phyloP scores from a whole-genome alignment of 1,284 basidiomycete genomes.

The Naganishia sp. region DNA sequence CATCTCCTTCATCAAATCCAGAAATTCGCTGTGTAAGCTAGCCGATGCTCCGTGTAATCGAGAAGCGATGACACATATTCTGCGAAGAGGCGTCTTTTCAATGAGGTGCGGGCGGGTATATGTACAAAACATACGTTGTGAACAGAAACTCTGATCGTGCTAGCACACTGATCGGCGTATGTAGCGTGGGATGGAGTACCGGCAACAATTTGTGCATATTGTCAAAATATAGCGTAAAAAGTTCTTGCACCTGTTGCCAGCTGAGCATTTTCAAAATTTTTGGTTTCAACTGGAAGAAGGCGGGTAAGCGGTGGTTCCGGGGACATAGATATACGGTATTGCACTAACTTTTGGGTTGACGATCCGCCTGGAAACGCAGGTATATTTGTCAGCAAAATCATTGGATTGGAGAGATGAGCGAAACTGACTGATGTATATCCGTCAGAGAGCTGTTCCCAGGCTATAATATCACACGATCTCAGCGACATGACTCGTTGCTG shows the following conservation, averaged over 20 bases:
- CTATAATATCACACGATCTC: neutral
- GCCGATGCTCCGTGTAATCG: slow-evolving; percentile 82
- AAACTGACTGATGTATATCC: slow-evolving; percentile 22
- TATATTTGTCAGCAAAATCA: neutral
- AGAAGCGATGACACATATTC: slow-evolving; percentile 83
- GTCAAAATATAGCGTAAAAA: slow-evolving; percentile 83
- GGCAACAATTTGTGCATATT: slow-evolving; percentile 52
- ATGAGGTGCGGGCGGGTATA: too few species aligned
- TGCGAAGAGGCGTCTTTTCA: slow-evolving; percentile 23
- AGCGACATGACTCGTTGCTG: slow-evolving; percentile 43
- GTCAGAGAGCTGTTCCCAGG: slow-evolving; percentile 16
- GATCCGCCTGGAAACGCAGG: slow-evolving; percentile 63
- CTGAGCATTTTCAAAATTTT: slow-evolving; percentile 83
- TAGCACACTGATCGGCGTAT: slow-evolving; percentile 87
- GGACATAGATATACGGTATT: neutral
- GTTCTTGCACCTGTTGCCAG: slow-evolving; percentile 81
- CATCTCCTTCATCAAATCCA: slow-evolving; percentile 81
- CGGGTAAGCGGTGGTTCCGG: neutral
- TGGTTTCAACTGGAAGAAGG: slow-evolving; percentile 67
- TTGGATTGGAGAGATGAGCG: neutral
- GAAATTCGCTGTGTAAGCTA: slow-evolving; percentile 77
- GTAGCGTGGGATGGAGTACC: slow-evolving; percentile 77
- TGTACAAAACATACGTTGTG: slow-evolving; percentile 71
- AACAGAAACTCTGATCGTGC: slow-evolving; percentile 88
- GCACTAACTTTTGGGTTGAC: slow-evolving; percentile 65